Evolutionary conservation across 768 basidiomycete genomes (phyloP).

Genomic region (Amanita jacksonii): DNA sequence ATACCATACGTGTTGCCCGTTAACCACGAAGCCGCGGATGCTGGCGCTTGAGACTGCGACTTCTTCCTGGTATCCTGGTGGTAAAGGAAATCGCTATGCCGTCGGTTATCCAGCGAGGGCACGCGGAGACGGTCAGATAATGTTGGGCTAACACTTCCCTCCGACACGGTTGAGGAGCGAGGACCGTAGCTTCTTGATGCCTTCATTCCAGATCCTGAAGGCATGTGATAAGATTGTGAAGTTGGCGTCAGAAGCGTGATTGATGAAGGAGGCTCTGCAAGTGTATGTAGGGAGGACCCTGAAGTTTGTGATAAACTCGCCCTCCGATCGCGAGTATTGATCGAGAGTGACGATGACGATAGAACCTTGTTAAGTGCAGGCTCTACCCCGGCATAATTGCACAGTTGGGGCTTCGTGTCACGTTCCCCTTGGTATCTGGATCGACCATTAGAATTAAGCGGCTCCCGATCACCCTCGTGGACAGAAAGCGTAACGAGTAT

Average conservation of each 20-base stretch:
- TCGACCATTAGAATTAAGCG: too few relatives aligned
- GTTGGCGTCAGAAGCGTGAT: too few relatives aligned
- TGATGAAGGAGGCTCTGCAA: too few relatives aligned
- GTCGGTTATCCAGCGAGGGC: neutral
- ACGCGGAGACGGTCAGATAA: neutral
- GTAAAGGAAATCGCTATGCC: neutral
- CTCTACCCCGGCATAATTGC: too few relatives aligned
- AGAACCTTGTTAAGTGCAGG: too few relatives aligned
- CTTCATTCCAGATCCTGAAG: too few relatives aligned
- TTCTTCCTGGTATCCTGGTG: neutral
- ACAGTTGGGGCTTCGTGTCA: too few relatives aligned
- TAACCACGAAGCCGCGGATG: slow-evolving; percentile 22
- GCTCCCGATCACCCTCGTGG: neutral
- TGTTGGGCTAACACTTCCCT: neutral
- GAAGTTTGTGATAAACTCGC: neutral
- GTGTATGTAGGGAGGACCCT: neutral
- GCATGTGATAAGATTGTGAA: too few relatives aligned
- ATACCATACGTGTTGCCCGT: slow-evolving; percentile 23
- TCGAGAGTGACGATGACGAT: too few relatives aligned
- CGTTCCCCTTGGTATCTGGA: neutral
- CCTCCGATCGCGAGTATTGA: too few relatives aligned
- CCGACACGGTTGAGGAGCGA: too few relatives aligned
- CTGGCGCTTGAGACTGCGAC: neutral
- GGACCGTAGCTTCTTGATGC: too few relatives aligned
- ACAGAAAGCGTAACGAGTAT: neutral